Percentiles rank a stretch among this genome's conserved stretches.
Evolutionary conservation across 139 green algal genomes (phyloP).

Genomic region (Micractinium sp.): DNA sequence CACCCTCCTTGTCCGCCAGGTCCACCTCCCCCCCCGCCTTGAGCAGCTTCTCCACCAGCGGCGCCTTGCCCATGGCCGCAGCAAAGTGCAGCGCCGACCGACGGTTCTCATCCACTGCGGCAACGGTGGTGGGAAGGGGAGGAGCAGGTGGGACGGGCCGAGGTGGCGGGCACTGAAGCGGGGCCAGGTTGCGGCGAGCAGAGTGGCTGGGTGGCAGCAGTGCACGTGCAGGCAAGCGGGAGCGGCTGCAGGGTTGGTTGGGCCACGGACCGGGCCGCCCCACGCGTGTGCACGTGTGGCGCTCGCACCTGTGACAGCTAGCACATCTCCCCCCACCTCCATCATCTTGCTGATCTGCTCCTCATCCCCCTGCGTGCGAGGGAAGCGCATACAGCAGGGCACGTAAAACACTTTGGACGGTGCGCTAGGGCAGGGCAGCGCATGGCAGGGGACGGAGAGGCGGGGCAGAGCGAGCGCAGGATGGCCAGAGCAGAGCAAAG

Average conservation of each 20-base stretch:
- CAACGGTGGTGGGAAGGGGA: no score
- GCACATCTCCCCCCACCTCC: conserved; percentile 55
- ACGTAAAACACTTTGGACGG: not conserved
- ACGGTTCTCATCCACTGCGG: conserved; percentile 74
- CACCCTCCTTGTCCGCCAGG: conserved; percentile 81
- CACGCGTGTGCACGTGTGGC: no score
- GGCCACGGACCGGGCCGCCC: not conserved
- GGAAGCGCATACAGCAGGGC: not conserved
- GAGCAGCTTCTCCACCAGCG: conserved; percentile 67
- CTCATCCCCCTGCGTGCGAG: conserved; percentile 67
- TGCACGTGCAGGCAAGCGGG: not conserved
- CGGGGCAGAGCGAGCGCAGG: no score
- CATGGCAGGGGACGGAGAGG: not conserved
- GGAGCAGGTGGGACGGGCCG: not conserved
- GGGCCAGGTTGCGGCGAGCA: not conserved
- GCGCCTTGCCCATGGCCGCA: conserved; percentile 66
- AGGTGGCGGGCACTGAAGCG: not conserved
- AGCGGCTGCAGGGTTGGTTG: not conserved
- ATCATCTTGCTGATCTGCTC: conserved; percentile 70
- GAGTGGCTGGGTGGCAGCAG: no score
- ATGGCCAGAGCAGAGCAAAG: not conserved
- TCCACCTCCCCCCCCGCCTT: conserved; percentile 78
- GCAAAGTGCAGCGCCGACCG: conserved; percentile 88
- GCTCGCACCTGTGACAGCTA: conserved; percentile 50
- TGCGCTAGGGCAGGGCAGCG: not conserved